Percentiles rank a stretch among this genome's conserved stretches.
Conservation (phyloP, 1,139 yeast species). For the Pichia sp. region DNA sequence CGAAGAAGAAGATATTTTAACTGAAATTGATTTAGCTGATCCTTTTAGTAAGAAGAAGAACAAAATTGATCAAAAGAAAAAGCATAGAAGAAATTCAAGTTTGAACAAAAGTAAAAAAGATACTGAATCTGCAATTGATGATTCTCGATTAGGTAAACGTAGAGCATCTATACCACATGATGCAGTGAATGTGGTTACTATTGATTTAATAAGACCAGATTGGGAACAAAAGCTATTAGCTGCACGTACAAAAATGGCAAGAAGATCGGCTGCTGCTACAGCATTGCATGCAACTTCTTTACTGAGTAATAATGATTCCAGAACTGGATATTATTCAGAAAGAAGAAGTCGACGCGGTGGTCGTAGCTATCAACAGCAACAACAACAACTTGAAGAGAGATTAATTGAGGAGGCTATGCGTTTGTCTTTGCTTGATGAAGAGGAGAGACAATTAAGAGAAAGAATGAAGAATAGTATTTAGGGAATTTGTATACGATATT, state of each 20-base stretch:
- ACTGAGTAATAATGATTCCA: slow-evolving; percentile 34
- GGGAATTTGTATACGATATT: background rate
- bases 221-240: slow-evolving; percentile 73
- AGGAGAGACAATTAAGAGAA: slow-evolving; percentile 9
- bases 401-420: slow-evolving; percentile 84
- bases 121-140: background rate
- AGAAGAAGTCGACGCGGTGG: slow-evolving; percentile 1
- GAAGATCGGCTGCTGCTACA: slow-evolving; percentile 88
- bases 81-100: background rate
- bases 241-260: slow-evolving; percentile 73
- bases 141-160: slow-evolving; percentile 18
- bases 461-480: background rate
- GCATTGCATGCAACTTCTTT: slow-evolving; percentile 83
- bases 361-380: slow-evolving; percentile 1
- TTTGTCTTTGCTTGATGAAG: slow-evolving; percentile 61
- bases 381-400: slow-evolving; percentile 50
- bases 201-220: slow-evolving; percentile 83
- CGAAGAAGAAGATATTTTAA: slow-evolving; percentile 16
- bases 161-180: slow-evolving; percentile 52
- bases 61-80: background rate
- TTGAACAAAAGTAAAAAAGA: background rate
- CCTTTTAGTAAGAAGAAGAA: slow-evolving; percentile 7
- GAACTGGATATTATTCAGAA: background rate
- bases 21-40: slow-evolving; percentile 11
- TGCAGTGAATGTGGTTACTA: slow-evolving; percentile 62